Percentiles rank a stretch among this genome's conserved stretches.
These are phyloP conservation scores for Fusarium sp. DNA, from an alignment of 2,329 filamentous ascomycete genomes.

Conservation along the genomic window DNA sequence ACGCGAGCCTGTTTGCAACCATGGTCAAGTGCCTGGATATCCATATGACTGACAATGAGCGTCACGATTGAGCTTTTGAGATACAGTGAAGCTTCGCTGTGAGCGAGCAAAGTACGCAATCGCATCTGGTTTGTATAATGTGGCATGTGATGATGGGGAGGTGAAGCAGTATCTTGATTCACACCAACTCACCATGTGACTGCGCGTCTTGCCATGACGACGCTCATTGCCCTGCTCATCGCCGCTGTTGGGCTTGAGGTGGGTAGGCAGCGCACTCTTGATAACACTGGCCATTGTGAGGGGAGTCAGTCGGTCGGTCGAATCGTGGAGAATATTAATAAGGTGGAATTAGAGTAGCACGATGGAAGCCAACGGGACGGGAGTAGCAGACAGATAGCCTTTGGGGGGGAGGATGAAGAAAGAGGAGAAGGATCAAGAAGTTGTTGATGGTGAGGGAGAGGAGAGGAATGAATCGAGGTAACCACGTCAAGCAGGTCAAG, in stretches of 20 bases:
- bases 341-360: conserved; percentile 3
- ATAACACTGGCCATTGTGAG: conserved; percentile 73
- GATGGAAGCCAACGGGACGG: conserved; percentile 2
- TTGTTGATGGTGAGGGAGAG: conserved; percentile 19
- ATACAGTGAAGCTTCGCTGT: background rate
- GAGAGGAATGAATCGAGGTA: conserved; percentile 36
- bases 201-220: conserved; percentile 85
- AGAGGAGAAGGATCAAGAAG: conserved; percentile 13
- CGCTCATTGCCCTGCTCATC: conserved; percentile 63
- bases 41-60: background rate
- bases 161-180: conserved; percentile 40
- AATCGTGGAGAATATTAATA: conserved; percentile 11
- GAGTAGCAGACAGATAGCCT: conserved; percentile 1
- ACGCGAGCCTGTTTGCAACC: background rate
- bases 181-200: conserved; percentile 75
- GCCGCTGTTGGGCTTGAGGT: conserved; percentile 74
- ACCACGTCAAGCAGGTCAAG: conserved; percentile 7
- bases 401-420: conserved; percentile 2
- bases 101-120: background rate
- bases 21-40: background rate
- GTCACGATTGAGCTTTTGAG: background rate
- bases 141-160: background rate
- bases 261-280: conserved; percentile 82
- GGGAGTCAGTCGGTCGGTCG: conserved; percentile 6
- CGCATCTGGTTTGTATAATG: background rate